Percentiles rank a stretch among this genome's conserved stretches.
Conservation (phyloP, 1,284 basidiomycete species). For the Moniliophthora roreri region DNA sequence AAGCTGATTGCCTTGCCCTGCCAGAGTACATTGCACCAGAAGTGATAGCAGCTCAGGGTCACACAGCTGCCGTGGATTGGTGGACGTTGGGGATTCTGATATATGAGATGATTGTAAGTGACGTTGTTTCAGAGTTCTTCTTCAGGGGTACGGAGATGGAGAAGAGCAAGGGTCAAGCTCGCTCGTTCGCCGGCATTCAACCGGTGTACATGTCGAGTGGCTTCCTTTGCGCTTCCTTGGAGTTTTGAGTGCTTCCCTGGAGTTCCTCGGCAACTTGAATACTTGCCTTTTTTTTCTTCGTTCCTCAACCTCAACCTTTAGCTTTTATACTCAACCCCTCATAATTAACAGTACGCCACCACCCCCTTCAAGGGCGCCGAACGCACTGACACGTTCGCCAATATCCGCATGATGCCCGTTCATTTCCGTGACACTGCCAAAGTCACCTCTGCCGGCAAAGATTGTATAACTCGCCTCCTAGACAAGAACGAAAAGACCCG, state of each 20-base stretch:
- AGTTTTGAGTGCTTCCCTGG: too few relatives aligned
- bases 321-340: not conserved
- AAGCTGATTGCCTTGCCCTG: constrained; percentile 12
- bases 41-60: constrained; percentile 96
- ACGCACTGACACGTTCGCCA: constrained; percentile 94
- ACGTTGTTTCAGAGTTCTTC: constrained; percentile 17
- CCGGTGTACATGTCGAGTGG: too few relatives aligned
- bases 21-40: constrained; percentile 98
- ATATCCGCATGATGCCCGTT: constrained; percentile 89
- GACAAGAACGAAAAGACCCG: constrained; percentile 93
- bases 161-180: not conserved
- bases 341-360: constrained; percentile 76
- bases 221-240: too few relatives aligned
- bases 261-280: too few relatives aligned
- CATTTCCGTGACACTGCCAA: constrained; percentile 48
- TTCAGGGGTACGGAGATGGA: not conserved
- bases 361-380: constrained; percentile 98
- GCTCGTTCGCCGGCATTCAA: too few relatives aligned
- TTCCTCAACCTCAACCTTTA: not conserved
- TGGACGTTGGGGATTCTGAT: constrained; percentile 99
- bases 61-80: constrained; percentile 99
- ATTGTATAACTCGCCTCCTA: constrained; percentile 84
- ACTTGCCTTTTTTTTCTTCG: constrained; percentile 4
- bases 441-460: constrained; percentile 75
- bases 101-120: constrained; percentile 98